These are phyloP conservation scores for Delonix regia DNA, from an alignment of 306 rosid genomes.

Conservation along the genomic window DNA sequence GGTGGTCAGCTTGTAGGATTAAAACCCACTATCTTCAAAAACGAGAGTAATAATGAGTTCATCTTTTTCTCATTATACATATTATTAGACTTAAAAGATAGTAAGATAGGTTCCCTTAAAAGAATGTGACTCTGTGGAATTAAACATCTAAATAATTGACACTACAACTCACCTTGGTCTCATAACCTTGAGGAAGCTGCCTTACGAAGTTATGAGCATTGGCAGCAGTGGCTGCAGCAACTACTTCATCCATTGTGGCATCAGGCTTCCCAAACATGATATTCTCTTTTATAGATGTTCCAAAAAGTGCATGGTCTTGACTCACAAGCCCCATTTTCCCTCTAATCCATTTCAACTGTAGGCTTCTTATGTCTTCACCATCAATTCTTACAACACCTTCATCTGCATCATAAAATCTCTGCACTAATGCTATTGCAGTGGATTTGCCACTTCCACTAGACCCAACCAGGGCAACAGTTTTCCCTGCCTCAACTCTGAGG, in stretches of 20 bases:
- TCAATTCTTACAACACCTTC: constrained; percentile 71
- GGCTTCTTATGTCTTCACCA: constrained; percentile 70
- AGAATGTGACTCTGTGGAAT: too few relatives aligned
- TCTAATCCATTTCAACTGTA: constrained; percentile 81
- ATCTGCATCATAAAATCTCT: constrained; percentile 79
- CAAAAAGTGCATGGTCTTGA: constrained; percentile 96
- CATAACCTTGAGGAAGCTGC: constrained; percentile 92
- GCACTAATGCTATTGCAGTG: constrained; percentile 81
- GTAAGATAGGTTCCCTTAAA: background rate
- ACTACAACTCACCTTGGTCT: constrained; percentile 68
- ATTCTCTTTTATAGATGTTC: constrained; percentile 82
- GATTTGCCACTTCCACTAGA: constrained; percentile 97
- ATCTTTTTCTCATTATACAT: background rate
- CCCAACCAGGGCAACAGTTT: constrained; percentile 88
- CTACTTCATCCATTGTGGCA: constrained; percentile 83
- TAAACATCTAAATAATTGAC: background rate
- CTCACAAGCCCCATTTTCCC: constrained; percentile 92
- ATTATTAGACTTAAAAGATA: background rate
- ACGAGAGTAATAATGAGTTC: background rate
- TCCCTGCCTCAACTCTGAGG: constrained; percentile 81
- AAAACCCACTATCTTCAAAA: background rate
- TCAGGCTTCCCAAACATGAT: constrained; percentile 89
- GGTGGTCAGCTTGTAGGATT: background rate
- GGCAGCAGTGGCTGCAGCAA: constrained; percentile 80
- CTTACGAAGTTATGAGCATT: constrained; percentile 94